Conservation (phyloP, 2,329 filamentous ascomycete species). For the Pyrenophora tritici-repentis region DNA sequence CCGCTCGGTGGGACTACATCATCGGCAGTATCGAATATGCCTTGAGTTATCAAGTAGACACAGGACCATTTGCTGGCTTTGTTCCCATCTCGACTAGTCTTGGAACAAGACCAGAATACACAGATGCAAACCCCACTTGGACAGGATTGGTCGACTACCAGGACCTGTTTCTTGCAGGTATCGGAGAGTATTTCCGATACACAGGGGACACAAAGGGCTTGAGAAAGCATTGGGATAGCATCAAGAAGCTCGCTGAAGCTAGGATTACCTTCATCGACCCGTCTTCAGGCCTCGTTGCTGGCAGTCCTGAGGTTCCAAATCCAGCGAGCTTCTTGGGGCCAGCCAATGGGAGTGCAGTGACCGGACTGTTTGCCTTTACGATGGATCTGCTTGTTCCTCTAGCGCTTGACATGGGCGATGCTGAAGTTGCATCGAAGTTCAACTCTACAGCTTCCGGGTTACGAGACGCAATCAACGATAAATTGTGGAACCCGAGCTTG, state of each 20-base stretch:
- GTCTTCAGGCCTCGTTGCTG: background rate
- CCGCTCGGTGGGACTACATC: constrained; percentile 44
- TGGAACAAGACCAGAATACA: constrained; percentile 1
- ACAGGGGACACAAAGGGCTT: background rate
- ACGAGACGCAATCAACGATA: background rate
- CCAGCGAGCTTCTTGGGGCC: background rate
- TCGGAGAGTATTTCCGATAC: constrained; percentile 4
- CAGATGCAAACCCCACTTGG: background rate
- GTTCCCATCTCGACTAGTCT: background rate
- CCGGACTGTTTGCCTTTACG: background rate
- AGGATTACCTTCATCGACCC: background rate
- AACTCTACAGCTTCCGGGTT: background rate
- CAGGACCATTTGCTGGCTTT: background rate
- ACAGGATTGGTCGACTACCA: constrained; percentile 3
- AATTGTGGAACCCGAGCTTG: constrained; percentile 41
- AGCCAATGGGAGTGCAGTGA: background rate
- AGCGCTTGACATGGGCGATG: background rate
- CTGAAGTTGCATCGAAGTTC: background rate
- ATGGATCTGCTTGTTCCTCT: background rate
- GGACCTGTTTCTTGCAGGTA: background rate
- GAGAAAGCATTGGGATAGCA: background rate
- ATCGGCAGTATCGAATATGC: constrained; percentile 36
- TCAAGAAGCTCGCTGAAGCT: background rate
- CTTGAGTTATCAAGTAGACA: background rate
- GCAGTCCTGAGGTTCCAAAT: background rate